phyloP scores from a whole-genome alignment of 495 filamentous ascomycete species.

The Penicillium goetzii region DNA sequence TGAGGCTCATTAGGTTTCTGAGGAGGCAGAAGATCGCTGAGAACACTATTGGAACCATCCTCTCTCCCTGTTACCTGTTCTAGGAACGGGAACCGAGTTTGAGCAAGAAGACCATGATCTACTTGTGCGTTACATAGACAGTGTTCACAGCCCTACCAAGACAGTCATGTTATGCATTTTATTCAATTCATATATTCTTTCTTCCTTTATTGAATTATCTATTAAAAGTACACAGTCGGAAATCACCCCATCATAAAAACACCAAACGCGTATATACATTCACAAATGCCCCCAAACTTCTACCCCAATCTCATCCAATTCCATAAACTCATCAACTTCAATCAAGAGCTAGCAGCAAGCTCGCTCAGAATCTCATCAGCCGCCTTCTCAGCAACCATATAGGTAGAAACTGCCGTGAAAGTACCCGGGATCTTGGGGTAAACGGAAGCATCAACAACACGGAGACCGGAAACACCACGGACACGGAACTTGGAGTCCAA shows the following conservation, averaged over 20 bases:
- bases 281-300: neutral
- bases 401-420: conserved; percentile 55
- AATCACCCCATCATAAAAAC: neutral
- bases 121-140: neutral
- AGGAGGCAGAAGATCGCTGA: too few relatives aligned
- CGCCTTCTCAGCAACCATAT: conserved; percentile 61
- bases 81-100: too few relatives aligned
- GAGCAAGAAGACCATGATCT: neutral
- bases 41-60: too few relatives aligned
- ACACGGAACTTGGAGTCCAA: conserved; percentile 58
- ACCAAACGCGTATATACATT: neutral
- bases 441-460: conserved; percentile 61
- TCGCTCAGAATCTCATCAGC: conserved; percentile 49
- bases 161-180: neutral
- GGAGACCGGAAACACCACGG: conserved; percentile 49
- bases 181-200: neutral
- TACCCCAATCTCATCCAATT: neutral
- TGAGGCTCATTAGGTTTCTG: too few relatives aligned
- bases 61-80: too few relatives aligned
- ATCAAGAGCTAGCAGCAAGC: conserved; percentile 5
- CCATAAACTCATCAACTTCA: neutral
- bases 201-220: neutral
- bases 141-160: neutral
- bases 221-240: neutral
- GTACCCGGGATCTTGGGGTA: conserved; percentile 56